Base-by-base conservation (phyloP, 805 yeast genomes). In the Barnettozyma vustinii region DNA sequence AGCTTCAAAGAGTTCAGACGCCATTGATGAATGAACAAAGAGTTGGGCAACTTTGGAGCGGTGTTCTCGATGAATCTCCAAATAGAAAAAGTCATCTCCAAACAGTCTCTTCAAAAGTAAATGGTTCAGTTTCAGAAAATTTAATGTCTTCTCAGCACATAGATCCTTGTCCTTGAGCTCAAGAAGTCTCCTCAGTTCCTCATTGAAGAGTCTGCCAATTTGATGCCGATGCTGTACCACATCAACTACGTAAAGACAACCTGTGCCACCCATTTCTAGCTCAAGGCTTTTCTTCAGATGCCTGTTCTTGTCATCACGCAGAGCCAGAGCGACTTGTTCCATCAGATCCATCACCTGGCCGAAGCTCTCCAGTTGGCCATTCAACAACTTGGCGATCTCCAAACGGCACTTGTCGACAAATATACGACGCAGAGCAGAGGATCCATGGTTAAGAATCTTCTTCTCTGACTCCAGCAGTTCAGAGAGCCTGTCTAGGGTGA, bases 161-260 rank as follows among this genome's bases (percentile, higher is more conserved):
- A 10, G 8, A 8, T 18, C 40, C 19, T 37, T 25, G 16, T 32
- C 23, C 23, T 39, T 43, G 3, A 21, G 27, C 15, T 20, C 25
- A 10, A 42, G 10, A 7, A 47, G 36, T n/a, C 37, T 39, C 12
- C 37, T 39, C 15, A 47, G 27, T n/a, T 44, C 47, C 20, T 33
- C 25, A 12, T 39, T 43, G 40, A 40, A 47, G 8, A 15, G 8
- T 15, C 25, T 33, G 13, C 36, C 15, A 8, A 10, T 7, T 6
- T 16, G 9, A 10, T n/a, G 9, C 9, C 37, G 50, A 6, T 16
- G n/a, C 9, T 19, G 9, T 5, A 44, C 16, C 10, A 35, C 44
- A 25, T 25, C 25, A 26, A 43, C 13, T 7, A 47, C 5, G 40
- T 47, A 47, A 8, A 36, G 25, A 35, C 25, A 37, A 13, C 25